phyloP scores from a whole-genome alignment of 2,329 filamentous ascomycete genomes.

The Aureobasidium vineae region DNA sequence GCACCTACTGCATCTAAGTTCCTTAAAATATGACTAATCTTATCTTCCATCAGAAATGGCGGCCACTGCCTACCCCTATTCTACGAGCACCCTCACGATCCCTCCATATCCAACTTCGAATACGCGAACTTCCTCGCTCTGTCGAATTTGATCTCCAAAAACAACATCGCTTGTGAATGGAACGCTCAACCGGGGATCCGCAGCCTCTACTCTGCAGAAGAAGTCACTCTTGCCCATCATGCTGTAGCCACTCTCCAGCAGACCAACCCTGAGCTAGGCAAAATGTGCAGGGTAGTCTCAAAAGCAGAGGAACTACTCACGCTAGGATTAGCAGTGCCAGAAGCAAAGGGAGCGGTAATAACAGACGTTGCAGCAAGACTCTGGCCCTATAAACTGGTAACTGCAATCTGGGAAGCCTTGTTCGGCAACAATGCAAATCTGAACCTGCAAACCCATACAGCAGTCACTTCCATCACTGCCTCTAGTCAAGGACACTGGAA shows the following conservation, averaged over 20 bases:
- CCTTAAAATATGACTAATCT: neutral
- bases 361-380: conserved; percentile 65
- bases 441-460: conserved; percentile 73
- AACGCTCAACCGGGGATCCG: conserved; percentile 62
- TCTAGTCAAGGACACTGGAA: conserved; percentile 50
- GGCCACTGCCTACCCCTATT: conserved; percentile 71
- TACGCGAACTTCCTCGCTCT: conserved; percentile 65
- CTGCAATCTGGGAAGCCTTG: conserved; percentile 65
- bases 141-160: conserved; percentile 54
- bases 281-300: conserved; percentile 42
- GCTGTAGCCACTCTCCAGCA: conserved; percentile 54
- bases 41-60: conserved; percentile 42
- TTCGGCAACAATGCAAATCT: conserved; percentile 52
- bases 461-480: conserved; percentile 45
- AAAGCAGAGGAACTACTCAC: conserved; percentile 48
- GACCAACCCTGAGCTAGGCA: conserved; percentile 57
- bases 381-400: conserved; percentile 83
- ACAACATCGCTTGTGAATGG: conserved; percentile 70
- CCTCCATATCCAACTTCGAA: conserved; percentile 65
- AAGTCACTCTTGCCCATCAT: conserved; percentile 54
- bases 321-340: conserved; percentile 52
- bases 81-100: conserved; percentile 58
- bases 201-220: conserved; percentile 57
- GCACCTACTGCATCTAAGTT: neutral
- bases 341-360: conserved; percentile 62